Evolutionary conservation across 768 basidiomycete genomes (phyloP).

Genomic region (Butyriboletus loyo): DNA sequence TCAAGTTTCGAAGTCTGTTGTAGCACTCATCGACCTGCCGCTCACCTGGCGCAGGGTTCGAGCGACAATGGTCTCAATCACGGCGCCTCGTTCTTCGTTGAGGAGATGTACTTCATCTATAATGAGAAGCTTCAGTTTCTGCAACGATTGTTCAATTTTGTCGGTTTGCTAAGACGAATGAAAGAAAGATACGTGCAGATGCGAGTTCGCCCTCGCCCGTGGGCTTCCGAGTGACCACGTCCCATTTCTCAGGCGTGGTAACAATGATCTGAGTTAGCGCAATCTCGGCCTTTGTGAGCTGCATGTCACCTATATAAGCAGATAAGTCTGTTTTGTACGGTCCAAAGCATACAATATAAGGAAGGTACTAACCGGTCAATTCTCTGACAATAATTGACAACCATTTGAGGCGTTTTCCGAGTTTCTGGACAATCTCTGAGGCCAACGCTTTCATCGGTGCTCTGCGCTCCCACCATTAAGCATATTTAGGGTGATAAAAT

Average conservation of each 20-base stretch:
- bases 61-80: constrained; percentile 97
- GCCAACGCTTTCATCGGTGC: constrained; percentile 99
- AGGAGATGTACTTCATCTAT: constrained; percentile 97
- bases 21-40: background rate
- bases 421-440: constrained; percentile 90
- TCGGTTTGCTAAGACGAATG: background rate
- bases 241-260: constrained; percentile 99
- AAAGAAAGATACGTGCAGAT: constrained; percentile 53
- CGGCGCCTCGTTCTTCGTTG: constrained; percentile 97
- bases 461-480: constrained; percentile 35
- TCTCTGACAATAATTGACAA: constrained; percentile 83
- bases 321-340: background rate
- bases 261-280: constrained; percentile 96
- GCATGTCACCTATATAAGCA: constrained; percentile 75
- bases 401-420: constrained; percentile 89
- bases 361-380: constrained; percentile 63
- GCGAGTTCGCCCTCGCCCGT: constrained; percentile 97
- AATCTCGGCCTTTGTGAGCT: constrained; percentile 90
- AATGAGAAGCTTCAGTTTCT: constrained; percentile 92
- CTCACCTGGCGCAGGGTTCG: constrained; percentile 84
- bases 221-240: constrained; percentile 96
- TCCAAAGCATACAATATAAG: background rate
- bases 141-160: background rate
- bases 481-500: background rate
- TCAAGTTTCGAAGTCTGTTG: background rate